These are phyloP conservation scores for Fusarium clavum DNA, from an alignment of 2,329 filamentous ascomycete genomes.

Conservation along the genomic window DNA sequence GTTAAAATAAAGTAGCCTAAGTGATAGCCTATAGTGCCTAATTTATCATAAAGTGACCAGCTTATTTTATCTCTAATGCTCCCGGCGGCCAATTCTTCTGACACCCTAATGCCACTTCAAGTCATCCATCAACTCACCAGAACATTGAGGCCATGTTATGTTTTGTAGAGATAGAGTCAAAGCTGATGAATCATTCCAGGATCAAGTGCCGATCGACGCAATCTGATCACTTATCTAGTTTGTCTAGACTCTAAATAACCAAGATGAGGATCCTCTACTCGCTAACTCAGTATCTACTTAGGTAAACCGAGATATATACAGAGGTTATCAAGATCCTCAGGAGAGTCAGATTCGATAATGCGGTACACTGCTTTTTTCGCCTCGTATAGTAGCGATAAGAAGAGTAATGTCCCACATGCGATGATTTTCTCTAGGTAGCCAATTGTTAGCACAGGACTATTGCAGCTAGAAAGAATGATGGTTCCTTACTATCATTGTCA, in stretches of 20 bases:
- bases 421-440: not conserved
- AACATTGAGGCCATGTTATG: too few relatives aligned
- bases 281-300: not conserved
- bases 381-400: not conserved
- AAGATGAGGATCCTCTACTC: not conserved
- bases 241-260: not conserved
- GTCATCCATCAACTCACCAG: too few relatives aligned
- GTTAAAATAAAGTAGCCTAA: too few relatives aligned
- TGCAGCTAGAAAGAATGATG: not conserved
- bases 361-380: not conserved
- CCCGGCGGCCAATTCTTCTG: too few relatives aligned
- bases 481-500: not conserved
- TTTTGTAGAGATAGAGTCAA: too few relatives aligned
- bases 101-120: too few relatives aligned
- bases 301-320: not conserved
- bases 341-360: not conserved
- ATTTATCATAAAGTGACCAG: too few relatives aligned
- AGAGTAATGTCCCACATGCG: not conserved
- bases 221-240: too few relatives aligned
- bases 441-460: not conserved
- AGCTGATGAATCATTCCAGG: not conserved
- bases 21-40: too few relatives aligned
- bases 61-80: too few relatives aligned
- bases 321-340: not conserved
- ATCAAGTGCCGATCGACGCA: too few relatives aligned